Evolutionary conservation across 441 rosid species (phyloP), one percentile per base, ranked within the genome.

Genomic region (Eugenia klotzschiana): DNA sequence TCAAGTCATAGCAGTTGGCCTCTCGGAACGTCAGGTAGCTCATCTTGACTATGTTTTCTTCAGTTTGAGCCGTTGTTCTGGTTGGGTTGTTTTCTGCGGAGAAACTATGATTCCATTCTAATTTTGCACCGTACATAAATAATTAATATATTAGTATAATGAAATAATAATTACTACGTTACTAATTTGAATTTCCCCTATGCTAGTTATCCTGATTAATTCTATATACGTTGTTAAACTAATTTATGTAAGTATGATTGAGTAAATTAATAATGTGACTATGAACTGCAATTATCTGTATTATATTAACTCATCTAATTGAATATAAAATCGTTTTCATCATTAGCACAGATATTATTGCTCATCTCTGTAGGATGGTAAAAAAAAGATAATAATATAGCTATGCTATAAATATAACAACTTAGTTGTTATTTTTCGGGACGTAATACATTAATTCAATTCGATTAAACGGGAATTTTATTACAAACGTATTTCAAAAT

Each of bases 1-100:
- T 29, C 91, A 89, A 41, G 51, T 90, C 27, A 85, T 85, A 82
- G 90, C 90, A 11, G 43, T 84, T 81, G 91, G 92, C 53, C 51
- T 87, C 14, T n/a, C 18, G 29, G 73, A 53, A 14, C 51, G 46
- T 52, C 89, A 84, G 89, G 91, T 88, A 87, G 51, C 26, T 23
- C 57, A 23, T 54, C 57, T 54, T 54, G 26, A 23, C 26, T 23
- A 10, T 54, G 26, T 54, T 54, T 54, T 9, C 2, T 54, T 54
- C 57, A 4, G 57, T 54, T 54, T 54, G 26, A 23, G 25, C 57
- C 26, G 11, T 8, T 54, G 26, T 54, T 22, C 26, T 54, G 4
- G 57, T 23, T 54, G 14, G 26, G 57, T 7, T 23, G 57, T 54
- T 54, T 54, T 23, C 9, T 4, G 57, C 26, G 6, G 57, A 54